These are phyloP conservation scores for Volvox africanus DNA, from an alignment of 139 green algal species.

Conservation along the genomic window DNA sequence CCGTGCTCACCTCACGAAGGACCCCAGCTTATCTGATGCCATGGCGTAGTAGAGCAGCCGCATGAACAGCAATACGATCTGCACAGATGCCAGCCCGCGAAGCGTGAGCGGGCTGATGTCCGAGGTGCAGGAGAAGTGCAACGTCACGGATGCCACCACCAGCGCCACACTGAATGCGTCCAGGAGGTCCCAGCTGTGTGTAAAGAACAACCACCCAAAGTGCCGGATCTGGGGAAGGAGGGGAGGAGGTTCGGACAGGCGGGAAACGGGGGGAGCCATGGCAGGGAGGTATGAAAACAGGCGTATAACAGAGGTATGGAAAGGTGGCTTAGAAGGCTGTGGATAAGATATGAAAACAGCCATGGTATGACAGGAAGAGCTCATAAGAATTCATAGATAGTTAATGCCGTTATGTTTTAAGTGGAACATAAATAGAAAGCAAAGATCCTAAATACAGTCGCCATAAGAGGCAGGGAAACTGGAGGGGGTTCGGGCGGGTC, in stretches of 20 bases:
- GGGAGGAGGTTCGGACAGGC: neutral
- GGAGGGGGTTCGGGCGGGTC: too few species aligned
- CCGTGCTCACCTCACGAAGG: slow-evolving; percentile 3
- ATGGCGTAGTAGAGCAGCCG: slow-evolving; percentile 44
- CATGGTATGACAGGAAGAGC: too few species aligned
- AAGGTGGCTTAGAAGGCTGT: too few species aligned
- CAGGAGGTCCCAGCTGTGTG: neutral
- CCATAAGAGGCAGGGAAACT: too few species aligned
- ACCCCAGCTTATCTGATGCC: slow-evolving; percentile 16
- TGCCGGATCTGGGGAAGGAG: neutral
- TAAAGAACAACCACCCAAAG: neutral
- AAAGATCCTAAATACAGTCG: too few species aligned
- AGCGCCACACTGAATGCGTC: neutral
- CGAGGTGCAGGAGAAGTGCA: neutral
- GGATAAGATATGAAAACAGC: too few species aligned
- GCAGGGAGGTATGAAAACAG: too few species aligned
- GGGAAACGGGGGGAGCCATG: neutral
- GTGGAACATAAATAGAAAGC: too few species aligned
- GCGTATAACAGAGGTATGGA: too few species aligned
- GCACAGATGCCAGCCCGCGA: neutral
- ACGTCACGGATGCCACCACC: neutral
- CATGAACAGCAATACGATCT: slow-evolving; percentile 37
- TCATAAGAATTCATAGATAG: too few species aligned
- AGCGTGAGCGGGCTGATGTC: neutral
- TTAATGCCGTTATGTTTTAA: too few species aligned